Percentiles rank a stretch among this genome's conserved stretches.
Evolutionary conservation across 129 eudicot genomes (phyloP).

Genomic region (Artemisia argyi): DNA sequence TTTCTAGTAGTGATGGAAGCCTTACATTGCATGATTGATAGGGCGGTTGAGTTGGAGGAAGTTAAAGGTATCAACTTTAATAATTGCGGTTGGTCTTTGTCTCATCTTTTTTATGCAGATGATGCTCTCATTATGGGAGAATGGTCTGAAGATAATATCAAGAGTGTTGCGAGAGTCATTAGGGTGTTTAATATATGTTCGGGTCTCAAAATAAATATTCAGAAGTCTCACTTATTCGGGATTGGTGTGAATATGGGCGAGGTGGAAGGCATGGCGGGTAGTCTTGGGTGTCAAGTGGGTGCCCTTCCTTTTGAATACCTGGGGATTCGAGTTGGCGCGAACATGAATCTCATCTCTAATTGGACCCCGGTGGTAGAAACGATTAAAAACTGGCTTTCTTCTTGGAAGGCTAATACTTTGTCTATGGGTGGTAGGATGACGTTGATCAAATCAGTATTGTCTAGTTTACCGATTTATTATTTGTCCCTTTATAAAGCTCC

Average conservation of each 20-base stretch:
- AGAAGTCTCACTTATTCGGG: not conserved
- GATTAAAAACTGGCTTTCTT: not conserved
- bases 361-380: not conserved
- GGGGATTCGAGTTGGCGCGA: not conserved
- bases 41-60: too few species aligned
- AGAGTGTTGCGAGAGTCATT: not conserved
- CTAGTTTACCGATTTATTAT: slow-evolving; percentile 1
- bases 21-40: too few species aligned
- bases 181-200: not conserved
- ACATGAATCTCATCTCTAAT: not conserved
- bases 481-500: not conserved
- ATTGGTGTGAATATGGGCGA: not conserved
- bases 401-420: not conserved
- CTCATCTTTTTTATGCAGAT: not conserved
- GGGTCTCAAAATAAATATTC: not conserved
- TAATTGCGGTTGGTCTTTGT: not conserved
- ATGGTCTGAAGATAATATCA: not conserved
- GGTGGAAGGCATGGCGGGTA: not conserved
- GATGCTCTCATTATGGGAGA: not conserved
- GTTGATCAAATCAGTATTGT: not conserved
- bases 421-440: not conserved
- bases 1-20: not conserved
- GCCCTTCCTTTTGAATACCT: not conserved
- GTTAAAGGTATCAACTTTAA: too few species aligned
- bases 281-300: not conserved